Base-by-base conservation (phyloP, 192 early-diverging fungal species). In the Coemansia sp. region DNA sequence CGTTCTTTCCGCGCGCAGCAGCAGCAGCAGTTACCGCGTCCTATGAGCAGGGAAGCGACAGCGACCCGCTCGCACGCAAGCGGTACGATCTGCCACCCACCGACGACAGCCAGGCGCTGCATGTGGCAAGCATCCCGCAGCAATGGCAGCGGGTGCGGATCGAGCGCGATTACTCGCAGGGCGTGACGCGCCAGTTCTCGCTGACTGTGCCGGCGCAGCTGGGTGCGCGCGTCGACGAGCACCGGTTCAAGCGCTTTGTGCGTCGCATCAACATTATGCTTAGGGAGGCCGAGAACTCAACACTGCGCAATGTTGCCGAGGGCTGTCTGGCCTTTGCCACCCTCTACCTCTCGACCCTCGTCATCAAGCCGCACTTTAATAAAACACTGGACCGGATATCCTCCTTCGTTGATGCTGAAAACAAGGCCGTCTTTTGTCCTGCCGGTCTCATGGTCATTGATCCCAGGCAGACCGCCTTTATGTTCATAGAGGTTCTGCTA, bases 91-190 rank as follows among this genome's bases (percentile, higher is more conserved):
- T 79, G 20, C 70, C 70, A 10, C 36, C 36, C 10, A 65, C 50
- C 15, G 28, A 34, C 27, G 65, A 68, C 55, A 27, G 19, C 0
- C 15, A 37, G 23, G 30, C 55, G 34, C 34, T 44, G 0, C 41
- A 44, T 13, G 41, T 44, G 13, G 37, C 25, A n/a, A 34, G 20
- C 38, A 64, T 40, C 2, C 64, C 64, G 28, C 59, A 55, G 31
- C 65, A 62, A 38, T 63, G 62, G 53, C 67, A 70, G 60, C 67
- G 78, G 2, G 69, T 75, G 19, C 71, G 81, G 8, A 62, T 83
- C 7, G 75, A 78, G 59, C 72, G 81, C 25, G 81, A 83, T 72
- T 83, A 83, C 55, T 79, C 81, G 59, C 65, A 57, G 29, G 81
- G 75, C 41, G 72, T 69, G 13, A 29, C 55, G 34, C 62, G 75